Percentiles rank a stretch among this genome's conserved stretches.
Evolutionary conservation across 2,329 filamentous ascomycete genomes (phyloP).

Genomic region (Nigrograna mackinnonii): DNA sequence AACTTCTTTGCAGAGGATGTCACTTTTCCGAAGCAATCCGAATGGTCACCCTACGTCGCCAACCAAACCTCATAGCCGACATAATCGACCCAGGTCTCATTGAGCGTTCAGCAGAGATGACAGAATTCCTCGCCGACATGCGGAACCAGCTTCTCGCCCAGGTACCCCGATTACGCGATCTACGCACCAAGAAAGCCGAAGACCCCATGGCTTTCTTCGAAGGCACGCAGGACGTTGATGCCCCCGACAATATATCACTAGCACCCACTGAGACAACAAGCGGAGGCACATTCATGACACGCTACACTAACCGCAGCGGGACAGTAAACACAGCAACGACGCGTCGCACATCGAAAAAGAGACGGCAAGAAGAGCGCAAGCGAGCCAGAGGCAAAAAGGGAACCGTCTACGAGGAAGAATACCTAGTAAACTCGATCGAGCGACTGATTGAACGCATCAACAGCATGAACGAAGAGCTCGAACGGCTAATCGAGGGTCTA

Average conservation of each 20-base stretch:
- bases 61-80: conserved; percentile 61
- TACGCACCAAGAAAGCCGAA: conserved; percentile 77
- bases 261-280: conserved; percentile 84
- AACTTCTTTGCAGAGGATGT: conserved; percentile 84
- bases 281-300: conserved; percentile 82
- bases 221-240: conserved; percentile 63
- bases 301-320: conserved; percentile 80
- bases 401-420: conserved; percentile 97
- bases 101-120: conserved; percentile 80
- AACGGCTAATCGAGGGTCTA: conserved; percentile 74
- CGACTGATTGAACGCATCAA: conserved; percentile 84
- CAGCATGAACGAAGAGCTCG: conserved; percentile 70
- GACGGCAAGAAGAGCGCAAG: conserved; percentile 90
- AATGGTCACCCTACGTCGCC: conserved; percentile 65
- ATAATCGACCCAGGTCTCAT: conserved; percentile 77
- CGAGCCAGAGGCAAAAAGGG: conserved; percentile 93
- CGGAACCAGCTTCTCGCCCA: conserved; percentile 82
- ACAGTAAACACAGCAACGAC: conserved; percentile 75
- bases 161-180: conserved; percentile 80
- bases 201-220: conserved; percentile 91
- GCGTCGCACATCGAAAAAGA: conserved; percentile 84
- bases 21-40: conserved; percentile 89
- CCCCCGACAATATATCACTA: conserved; percentile 91
- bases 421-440: conserved; percentile 85
- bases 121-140: conserved; percentile 93